Base-by-base conservation (phyloP, 352 stramenopile species). In the Pythium inflatum region DNA sequence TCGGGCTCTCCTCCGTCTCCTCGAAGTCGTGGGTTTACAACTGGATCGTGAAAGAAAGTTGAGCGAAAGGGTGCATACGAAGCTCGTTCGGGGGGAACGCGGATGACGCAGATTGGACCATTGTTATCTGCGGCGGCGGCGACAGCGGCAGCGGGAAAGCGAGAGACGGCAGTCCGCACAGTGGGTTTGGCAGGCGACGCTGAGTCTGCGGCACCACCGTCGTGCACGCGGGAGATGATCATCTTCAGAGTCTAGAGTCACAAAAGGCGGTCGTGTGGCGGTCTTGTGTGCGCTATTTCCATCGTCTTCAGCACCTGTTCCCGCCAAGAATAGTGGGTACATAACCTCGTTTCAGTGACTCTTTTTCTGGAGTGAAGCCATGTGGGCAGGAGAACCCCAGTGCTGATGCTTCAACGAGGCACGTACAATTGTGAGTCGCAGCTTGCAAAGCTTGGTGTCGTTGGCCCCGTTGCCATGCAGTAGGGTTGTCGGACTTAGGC, bases 41-140 rank as follows among this genome's bases (percentile, higher is more conserved):
- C 65, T 34, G 74, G 60, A 45, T 93, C 80, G 34, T 79, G 78
- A 73, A 91, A 91, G 62, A 91, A 87, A 8, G 83, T 84, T 28
- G 83, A 73, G 28, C 85, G 85, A 61, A 93, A 93, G 3, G 79
- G 75, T 20, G 77, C 25, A 56, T 93, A 91, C 38, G 71, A 65
- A 28, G 40, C 74, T 41, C 33, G 73, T 20, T 54, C 66, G 54
- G 40, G 59, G 30, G 60, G 73, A 18, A 78, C 45, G 18, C 55
- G 63, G 30, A 71, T 55, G 25, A 71, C 58, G 11, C 62, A 43
- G 20, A 69, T 57, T 24, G 48, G 51, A 11, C 56, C 57, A 31
- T 46, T 49, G 12, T 34, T 22, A 22, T 33, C 41, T 9, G 18
- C 22, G 2, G n/a, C 38, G 24, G 36, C 62, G n/a, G 55, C 36